A percentile compares a stretch with the other conserved stretches of the same genome.
Conservation (phyloP, 768 basidiomycete species). For the Lactarius quietus region DNA sequence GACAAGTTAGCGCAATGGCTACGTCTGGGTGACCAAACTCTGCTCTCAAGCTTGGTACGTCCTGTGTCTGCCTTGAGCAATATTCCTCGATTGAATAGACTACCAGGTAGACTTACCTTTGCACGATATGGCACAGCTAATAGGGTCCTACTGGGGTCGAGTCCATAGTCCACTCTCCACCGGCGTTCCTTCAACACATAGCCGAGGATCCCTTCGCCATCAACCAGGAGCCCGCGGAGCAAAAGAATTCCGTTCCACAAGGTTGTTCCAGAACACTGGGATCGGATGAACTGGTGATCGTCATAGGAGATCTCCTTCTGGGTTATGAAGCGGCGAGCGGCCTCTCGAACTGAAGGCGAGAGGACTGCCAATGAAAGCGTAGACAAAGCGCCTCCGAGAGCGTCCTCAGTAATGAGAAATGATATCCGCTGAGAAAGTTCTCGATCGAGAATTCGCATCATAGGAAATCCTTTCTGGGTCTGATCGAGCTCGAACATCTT, state of each 20-base stretch:
- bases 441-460: constrained; percentile 3
- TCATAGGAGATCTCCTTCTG: not conserved
- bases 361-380: not conserved
- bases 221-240: constrained; percentile 43
- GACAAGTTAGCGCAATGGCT: constrained; percentile 42
- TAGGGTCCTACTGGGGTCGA: constrained; percentile 40
- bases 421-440: not conserved
- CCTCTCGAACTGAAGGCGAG: not conserved
- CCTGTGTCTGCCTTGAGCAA: constrained; percentile 28
- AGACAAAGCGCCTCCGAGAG: not conserved
- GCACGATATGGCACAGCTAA: constrained; percentile 52
- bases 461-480: constrained; percentile 6
- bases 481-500: constrained; percentile 7
- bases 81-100: not conserved
- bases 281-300: not conserved
- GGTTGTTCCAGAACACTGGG: not conserved
- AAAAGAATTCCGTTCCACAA: constrained; percentile 41
- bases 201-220: constrained; percentile 36
- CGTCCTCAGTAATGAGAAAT: constrained; percentile 6
- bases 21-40: constrained; percentile 55
- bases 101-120: constrained; percentile 24
- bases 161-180: constrained; percentile 52
- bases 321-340: constrained; percentile 3
- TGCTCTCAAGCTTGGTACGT: constrained; percentile 42
- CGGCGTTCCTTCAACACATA: constrained; percentile 38